Evolutionary conservation across 192 early-diverging fungal genomes (phyloP).

Genomic region (Linnemannia hyalina): DNA sequence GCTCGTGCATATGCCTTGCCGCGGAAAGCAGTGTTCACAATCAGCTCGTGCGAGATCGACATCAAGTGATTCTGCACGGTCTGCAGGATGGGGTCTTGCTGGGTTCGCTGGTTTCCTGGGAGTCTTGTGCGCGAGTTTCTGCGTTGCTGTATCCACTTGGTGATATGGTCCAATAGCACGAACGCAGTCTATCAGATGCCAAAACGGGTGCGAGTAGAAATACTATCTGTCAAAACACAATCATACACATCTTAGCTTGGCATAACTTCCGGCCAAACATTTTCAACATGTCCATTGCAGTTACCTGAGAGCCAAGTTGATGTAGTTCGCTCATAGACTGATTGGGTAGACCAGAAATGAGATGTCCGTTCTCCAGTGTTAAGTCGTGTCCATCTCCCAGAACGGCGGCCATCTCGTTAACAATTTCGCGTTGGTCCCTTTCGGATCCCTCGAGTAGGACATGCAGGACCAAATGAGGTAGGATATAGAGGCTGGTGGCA

Average conservation of each 20-base stretch:
- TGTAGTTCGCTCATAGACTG: constrained; percentile 22
- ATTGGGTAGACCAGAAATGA: not conserved
- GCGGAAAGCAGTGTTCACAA: constrained; percentile 72
- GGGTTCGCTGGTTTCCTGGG: constrained; percentile 12
- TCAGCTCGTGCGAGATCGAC: constrained; percentile 70
- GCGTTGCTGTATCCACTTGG: constrained; percentile 60
- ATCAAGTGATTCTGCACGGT: constrained; percentile 64
- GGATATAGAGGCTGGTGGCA: constrained; percentile 30
- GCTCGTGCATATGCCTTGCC: constrained; percentile 77
- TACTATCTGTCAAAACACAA: not conserved
- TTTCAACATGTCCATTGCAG: not conserved
- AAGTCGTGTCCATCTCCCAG: constrained; percentile 17
- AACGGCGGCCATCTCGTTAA: constrained; percentile 35
- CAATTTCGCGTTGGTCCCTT: constrained; percentile 20
- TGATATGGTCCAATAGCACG: constrained; percentile 46
- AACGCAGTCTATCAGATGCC: constrained; percentile 46
- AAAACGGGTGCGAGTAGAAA: not conserved
- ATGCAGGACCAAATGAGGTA: constrained; percentile 41
- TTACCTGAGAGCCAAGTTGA: constrained; percentile 47
- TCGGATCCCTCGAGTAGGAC: constrained; percentile 34
- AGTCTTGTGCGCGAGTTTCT: constrained; percentile 16
- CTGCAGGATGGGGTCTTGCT: constrained; percentile 4
- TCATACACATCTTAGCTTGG: no score
- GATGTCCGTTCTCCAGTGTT: not conserved
- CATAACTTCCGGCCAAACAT: no score